Conservation (phyloP, 768 basidiomycete genomes). For the Suillus placidus region DNA sequence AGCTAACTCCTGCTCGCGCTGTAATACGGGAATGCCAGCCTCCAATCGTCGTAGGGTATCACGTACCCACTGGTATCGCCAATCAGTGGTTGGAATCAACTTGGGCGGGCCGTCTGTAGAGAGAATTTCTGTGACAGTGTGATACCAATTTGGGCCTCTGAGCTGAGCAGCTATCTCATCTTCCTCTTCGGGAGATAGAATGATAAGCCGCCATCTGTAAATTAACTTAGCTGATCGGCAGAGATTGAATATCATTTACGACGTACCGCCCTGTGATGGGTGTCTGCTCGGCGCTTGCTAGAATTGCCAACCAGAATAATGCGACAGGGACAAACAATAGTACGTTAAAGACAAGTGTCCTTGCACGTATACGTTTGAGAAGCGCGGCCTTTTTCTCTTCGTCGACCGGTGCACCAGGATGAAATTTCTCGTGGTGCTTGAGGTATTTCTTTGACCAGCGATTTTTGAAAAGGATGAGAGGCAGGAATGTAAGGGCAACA, state of each 20-base stretch:
- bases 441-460: slow-evolving; percentile 53
- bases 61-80: slow-evolving; percentile 89
- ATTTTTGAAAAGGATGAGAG: slow-evolving; percentile 65
- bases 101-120: slow-evolving; percentile 60
- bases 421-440: slow-evolving; percentile 42
- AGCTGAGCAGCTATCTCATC: slow-evolving; percentile 84
- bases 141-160: slow-evolving; percentile 84
- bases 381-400: slow-evolving; percentile 54
- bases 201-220: slow-evolving; percentile 79
- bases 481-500: slow-evolving; percentile 75
- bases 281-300: slow-evolving; percentile 75
- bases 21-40: slow-evolving; percentile 66
- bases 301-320: slow-evolving; percentile 67
- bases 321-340: slow-evolving; percentile 63
- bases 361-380: slow-evolving; percentile 50
- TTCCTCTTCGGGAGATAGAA: slow-evolving; percentile 92
- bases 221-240: slow-evolving; percentile 9
- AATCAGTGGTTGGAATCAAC: slow-evolving; percentile 76
- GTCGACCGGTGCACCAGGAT: slow-evolving; percentile 46
- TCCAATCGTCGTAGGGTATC: slow-evolving; percentile 81
- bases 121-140: slow-evolving; percentile 79
- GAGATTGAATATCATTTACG: neutral
- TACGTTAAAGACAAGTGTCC: slow-evolving; percentile 52
- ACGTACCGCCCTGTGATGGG: slow-evolving; percentile 85
- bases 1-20: slow-evolving; percentile 56